Percentiles rank a stretch among this genome's conserved stretches.
These are phyloP conservation scores for Trichoderma virens DNA, from an alignment of 495 filamentous ascomycete species.

Conservation along the genomic window DNA sequence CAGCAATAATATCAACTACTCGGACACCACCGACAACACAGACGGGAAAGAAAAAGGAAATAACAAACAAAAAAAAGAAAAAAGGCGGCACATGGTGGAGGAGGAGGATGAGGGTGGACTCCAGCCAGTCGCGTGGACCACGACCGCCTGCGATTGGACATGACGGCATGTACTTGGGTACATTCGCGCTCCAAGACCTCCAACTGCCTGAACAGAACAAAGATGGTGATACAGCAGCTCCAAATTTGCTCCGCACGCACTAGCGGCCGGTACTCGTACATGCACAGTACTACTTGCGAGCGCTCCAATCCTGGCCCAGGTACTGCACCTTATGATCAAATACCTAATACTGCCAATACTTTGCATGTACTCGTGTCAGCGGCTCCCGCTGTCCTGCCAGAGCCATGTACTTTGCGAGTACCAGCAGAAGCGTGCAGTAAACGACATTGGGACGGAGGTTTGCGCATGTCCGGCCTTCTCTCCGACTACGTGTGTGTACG, in stretches of 20 bases:
- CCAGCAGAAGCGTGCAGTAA: background rate
- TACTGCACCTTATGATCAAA: no score
- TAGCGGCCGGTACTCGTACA: background rate
- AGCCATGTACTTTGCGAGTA: no score
- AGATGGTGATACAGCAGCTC: constrained; percentile 9
- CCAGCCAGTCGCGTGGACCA: background rate
- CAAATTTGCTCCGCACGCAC: constrained; percentile 6
- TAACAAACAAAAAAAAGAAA: background rate
- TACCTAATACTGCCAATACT: no score
- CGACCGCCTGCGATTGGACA: background rate
- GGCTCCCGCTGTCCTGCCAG: no score
- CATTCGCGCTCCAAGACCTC: background rate
- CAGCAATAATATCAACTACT: no score
- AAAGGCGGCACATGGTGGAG: background rate
- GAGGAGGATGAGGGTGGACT: background rate
- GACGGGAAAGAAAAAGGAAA: background rate
- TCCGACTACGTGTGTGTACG: background rate
- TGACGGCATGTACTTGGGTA: no score
- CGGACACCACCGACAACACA: no score
- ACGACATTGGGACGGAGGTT: background rate
- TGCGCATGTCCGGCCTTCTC: background rate
- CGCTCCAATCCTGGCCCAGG: no score
- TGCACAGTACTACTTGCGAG: no score
- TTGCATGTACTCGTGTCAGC: no score
- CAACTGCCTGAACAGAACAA: background rate